Base-by-base conservation (phyloP, 305 asterid species). In the Solanum hybrid region DNA sequence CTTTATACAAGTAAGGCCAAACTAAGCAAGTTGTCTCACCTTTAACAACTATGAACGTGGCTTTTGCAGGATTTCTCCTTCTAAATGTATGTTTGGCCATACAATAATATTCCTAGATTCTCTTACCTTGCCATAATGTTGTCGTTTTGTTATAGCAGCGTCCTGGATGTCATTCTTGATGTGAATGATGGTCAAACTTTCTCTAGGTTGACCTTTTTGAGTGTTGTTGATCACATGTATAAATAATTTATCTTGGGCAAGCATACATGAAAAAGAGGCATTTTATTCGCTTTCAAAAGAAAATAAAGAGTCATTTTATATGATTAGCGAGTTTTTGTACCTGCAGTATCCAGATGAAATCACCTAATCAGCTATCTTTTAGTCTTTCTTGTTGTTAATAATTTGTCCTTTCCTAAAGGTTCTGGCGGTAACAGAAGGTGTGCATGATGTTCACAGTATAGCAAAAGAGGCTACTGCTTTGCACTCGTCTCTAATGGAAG, bases 341-440 rank as follows among this genome's bases (percentile, higher is more conserved):
- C 76, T 31, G 87, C 76, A 85, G 8, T 3, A 85, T 85, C 75
- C 75, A 51, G 78, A 36, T 80, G 79, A 40, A 56, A 35, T 60
- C 81, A 29, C 36, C 32, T 22, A 29, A 29, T 69, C 60, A 7
- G 29, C 60, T 66, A 75, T 73, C 81, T 82, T 60, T 12, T n/a
- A n/a, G 32, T n/a, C 31, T 32, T 60, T 76, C 60, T 87, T 89
- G 56, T 87, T 85, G 88, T 89, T 88, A 89, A 86, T 80, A 85
- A 46, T 87, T 31, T 51, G 22, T 26, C 64, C 87, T 79, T 89
- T 85, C 88, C 88, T 89, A 91, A 93, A 98, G 99, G 98, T 98
- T 89, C 92, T 98, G 95, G 99, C 99, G 66, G 96, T 98, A 93
- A 98, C 99, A 87, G 99, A 95, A 95, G 99, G 94, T 90, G 93